Conservation (phyloP, 176 grass and related monocot species). For the Neostapfia colusana region DNA sequence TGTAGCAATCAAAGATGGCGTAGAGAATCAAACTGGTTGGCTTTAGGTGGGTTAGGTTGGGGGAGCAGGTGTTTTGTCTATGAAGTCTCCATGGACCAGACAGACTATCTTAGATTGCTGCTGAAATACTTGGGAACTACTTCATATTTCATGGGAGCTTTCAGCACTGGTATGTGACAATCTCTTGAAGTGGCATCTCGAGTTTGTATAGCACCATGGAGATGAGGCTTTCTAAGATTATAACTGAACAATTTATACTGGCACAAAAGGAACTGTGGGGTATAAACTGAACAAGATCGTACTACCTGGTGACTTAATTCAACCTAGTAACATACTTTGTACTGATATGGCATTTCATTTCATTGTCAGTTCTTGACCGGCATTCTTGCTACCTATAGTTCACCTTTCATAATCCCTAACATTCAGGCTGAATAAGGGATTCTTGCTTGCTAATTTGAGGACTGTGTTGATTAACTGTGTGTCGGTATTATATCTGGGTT, state of each 20-base stretch:
- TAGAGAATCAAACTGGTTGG: not conserved
- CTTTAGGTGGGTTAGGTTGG: not conserved
- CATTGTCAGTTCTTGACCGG: not conserved
- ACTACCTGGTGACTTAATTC: not conserved
- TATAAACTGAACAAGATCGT: slow-evolving; percentile 11
- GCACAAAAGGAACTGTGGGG: not conserved
- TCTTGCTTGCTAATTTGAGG: not conserved
- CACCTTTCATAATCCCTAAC: not conserved
- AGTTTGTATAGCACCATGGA: not conserved
- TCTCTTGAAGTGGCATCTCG: no score
- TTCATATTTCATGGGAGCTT: no score
- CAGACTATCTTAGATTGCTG: not conserved
- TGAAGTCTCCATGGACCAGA: not conserved
- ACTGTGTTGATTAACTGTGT: not conserved
- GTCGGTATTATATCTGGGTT: not conserved
- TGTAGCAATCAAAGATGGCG: not conserved
- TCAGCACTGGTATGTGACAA: no score
- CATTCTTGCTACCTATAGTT: not conserved
- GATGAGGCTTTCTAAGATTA: not conserved
- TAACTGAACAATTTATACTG: not conserved
- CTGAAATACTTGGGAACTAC: not conserved
- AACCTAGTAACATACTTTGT: not conserved
- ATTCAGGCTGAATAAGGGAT: not conserved
- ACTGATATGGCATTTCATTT: not conserved
- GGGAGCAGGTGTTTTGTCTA: not conserved